A percentile compares a stretch with the other conserved stretches of the same genome.
Evolutionary conservation across 257 asterid species (phyloP).

Genomic region (Pogostemon cablin): DNA sequence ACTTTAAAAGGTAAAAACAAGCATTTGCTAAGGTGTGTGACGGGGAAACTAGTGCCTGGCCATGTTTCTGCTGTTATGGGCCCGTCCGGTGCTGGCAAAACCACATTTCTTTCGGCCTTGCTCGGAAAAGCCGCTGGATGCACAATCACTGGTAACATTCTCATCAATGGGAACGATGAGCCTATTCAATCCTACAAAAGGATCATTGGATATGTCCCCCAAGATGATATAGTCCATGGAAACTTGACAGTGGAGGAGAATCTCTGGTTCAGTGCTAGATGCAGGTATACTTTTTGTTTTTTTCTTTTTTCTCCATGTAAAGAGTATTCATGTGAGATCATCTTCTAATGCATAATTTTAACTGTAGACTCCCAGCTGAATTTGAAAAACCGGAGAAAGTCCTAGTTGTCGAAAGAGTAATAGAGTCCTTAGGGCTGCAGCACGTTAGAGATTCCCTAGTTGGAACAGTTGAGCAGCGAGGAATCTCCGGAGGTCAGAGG

Average conservation of each 20-base stretch:
- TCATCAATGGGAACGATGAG: constrained; percentile 77
- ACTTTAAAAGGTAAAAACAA: constrained; percentile 84
- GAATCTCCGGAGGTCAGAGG: constrained; percentile 98
- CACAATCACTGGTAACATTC: constrained; percentile 71
- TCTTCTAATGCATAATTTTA: constrained; percentile 20
- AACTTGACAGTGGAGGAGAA: constrained; percentile 98
- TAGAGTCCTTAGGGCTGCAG: constrained; percentile 92
- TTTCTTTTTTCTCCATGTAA: background rate
- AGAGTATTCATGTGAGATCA: background rate
- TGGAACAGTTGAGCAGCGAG: constrained; percentile 96
- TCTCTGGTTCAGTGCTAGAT: constrained; percentile 99
- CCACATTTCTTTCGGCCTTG: constrained; percentile 94
- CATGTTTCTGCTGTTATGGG: constrained; percentile 99
- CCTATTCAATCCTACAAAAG: constrained; percentile 83
- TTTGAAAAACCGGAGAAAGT: constrained; percentile 82
- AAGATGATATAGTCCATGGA: constrained; percentile 97
- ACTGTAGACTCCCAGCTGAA: constrained; percentile 65
- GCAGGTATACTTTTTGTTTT: constrained; percentile 60
- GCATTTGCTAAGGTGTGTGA: constrained; percentile 83
- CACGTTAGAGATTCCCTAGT: constrained; percentile 87
- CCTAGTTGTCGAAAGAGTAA: constrained; percentile 87
- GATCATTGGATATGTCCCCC: constrained; percentile 93
- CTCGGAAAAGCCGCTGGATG: constrained; percentile 96
- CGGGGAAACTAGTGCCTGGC: constrained; percentile 87
- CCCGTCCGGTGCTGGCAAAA: constrained; percentile 99